Evolutionary conservation across 495 filamentous ascomycete genomes (phyloP), one percentile per base, ranked within the genome.

Genomic region (Durotheca rogersii): DNA sequence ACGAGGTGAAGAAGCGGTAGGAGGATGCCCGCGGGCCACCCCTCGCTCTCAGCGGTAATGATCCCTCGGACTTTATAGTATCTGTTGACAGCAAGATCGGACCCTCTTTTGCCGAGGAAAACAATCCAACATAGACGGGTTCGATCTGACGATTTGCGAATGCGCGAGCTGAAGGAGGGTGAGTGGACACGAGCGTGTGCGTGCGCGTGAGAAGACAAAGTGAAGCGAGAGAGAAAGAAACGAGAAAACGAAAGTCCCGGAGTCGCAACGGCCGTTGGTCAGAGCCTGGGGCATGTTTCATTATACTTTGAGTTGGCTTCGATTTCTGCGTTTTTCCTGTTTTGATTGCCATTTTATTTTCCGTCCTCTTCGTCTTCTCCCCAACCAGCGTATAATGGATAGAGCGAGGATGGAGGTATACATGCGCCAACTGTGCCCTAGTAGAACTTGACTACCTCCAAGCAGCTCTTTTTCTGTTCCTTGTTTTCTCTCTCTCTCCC

Each of bases 1-100:
- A 74, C 17, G 93, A 97, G 73, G 81, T 95, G 2, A 92, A 92
- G 78, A 89, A 89, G 73, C 80, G 86, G 69, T 90, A 74, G 69
- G 40, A 18, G 11, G 20, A 7, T 41, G 18, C 10, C 23, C 21
- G 17, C 44, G 41, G 36, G 33, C 16, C 7, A 21, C 12, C 18
- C 7, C 30, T 29, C 16, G 9, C 16, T 10, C n/a, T 16, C 20
- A 12, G 14, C 16, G 43, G 12, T 16, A 29, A 29, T 18, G 14
- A 14, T 21, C 14, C 17, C 20, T 38, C 1, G 11, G 39, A 31
- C 30, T n/a, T 53, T 21, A 31, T 47, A 42, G 47, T 53, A 10
- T n/a, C 38, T 41, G 9, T 27, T 9, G 23, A 42, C 16, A 16
- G 7, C 23, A 27, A 38, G 47, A 45, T 20, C 33, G 34, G 27